Evolutionary conservation across 2,329 filamentous ascomycete species (phyloP).

Genomic region (Beauveria caledonica): DNA sequence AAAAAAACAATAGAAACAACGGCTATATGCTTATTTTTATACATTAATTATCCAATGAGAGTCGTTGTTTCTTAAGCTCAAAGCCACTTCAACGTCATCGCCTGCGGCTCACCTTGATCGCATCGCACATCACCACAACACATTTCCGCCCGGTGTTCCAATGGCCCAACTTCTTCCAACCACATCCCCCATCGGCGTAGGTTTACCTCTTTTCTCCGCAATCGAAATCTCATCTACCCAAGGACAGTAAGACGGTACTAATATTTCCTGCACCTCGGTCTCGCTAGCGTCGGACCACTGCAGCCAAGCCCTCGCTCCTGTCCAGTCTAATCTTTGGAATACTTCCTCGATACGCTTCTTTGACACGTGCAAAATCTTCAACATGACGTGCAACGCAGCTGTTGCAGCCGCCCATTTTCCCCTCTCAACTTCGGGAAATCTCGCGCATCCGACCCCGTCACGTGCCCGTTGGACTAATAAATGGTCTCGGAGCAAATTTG

Average conservation of each 20-base stretch:
- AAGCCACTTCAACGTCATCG: too few relatives aligned
- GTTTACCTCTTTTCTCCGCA: not conserved
- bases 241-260: conserved; percentile 4
- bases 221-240: conserved; percentile 5
- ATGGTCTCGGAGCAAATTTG: not conserved
- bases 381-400: too few relatives aligned
- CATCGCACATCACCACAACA: not conserved
- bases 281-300: not conserved
- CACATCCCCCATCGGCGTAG: not conserved
- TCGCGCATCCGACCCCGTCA: not conserved
- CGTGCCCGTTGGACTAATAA: not conserved
- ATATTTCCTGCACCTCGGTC: not conserved
- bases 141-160: not conserved
- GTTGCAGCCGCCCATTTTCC: too few relatives aligned
- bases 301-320: not conserved
- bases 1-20: too few relatives aligned
- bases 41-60: too few relatives aligned
- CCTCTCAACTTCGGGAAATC: not conserved
- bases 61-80: too few relatives aligned
- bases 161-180: not conserved
- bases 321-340: not conserved
- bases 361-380: not conserved
- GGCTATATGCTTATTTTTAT: too few relatives aligned
- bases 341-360: not conserved
- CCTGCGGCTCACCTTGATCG: not conserved